Evolutionary conservation across 1,284 basidiomycete species (phyloP), one percentile per base, ranked within the genome.

Genomic region (Trichosporon sp.): DNA sequence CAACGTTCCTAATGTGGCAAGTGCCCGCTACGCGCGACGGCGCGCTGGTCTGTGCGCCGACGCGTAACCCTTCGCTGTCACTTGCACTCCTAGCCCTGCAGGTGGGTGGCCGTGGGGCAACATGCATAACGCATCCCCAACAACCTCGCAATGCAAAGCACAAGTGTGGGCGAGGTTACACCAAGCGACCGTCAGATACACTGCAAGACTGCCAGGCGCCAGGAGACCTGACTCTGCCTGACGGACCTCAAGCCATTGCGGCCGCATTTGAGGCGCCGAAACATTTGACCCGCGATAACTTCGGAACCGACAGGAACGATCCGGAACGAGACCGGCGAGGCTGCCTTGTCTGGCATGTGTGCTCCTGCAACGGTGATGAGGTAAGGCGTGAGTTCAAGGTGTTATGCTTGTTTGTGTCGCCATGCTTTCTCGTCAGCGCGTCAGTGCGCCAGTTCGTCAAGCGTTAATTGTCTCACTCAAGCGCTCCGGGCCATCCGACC

Each of bases 391-490:
- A 48, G 46, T 48, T 48, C 51, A 54, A 21, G 35, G 51, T 19
- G 51, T 21, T 54, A 54, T 54, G 51, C 51, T 21, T 54, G 51
- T 54, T 54, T 54, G 51, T 54, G 19, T 54, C 51, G 51, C 51
- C 5, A 26, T 54, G 51, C 51, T n/a, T 54, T 54, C 51, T 21
- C 51, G 51, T 54, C 51, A 54, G 51, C n/a, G 19, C 14, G 19
- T 16, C n/a, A 54, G 51, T 10, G 4, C 14, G 43, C n/a, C 43
- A 43, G 26, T 26, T 26, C 26, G 40, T 46, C 16, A n/a, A 2
- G 43, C 40, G n/a, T 6, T 16, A n/a, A 4, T n/a, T 46, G 43
- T 46, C 14, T 43, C 40, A 43, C 40, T 10, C 8, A 7, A 37
- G 35, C 35, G 6, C 35, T 37, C 35, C 35, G 35, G 40, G 3